A percentile compares a stretch with the other conserved stretches of the same genome.
phyloP scores from a whole-genome alignment of 2,329 filamentous ascomycete species.

The Verticillium nubilum region DNA sequence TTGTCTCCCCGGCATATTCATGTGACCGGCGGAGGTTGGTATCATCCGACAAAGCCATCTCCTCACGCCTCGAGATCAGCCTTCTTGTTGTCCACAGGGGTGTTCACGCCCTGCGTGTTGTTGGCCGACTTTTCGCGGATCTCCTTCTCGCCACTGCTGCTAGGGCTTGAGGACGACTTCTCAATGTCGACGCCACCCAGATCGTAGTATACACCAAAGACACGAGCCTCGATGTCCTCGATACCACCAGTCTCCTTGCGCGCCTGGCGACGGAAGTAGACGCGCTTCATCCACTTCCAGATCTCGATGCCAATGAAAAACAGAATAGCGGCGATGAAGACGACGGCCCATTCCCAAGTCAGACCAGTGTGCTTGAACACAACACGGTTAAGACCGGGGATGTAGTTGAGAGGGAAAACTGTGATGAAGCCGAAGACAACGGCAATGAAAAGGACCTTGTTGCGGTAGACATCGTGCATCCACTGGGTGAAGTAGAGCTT shows the following conservation, averaged over 20 bases:
- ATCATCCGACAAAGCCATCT: not conserved
- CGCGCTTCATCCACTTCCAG: slow-evolving; percentile 54
- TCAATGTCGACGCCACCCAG: slow-evolving; percentile 11
- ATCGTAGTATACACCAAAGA: slow-evolving; percentile 25
- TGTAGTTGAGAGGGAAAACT: slow-evolving; percentile 48
- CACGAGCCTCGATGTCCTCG: slow-evolving; percentile 23
- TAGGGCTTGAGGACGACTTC: slow-evolving; percentile 6
- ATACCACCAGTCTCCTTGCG: slow-evolving; percentile 13
- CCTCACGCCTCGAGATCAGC: not conserved
- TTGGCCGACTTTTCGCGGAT: slow-evolving; percentile 7
- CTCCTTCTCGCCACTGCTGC: slow-evolving; percentile 11
- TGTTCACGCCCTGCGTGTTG: not conserved
- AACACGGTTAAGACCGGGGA: slow-evolving; percentile 49
- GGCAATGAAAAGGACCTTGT: slow-evolving; percentile 64
- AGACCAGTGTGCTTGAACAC: slow-evolving; percentile 56
- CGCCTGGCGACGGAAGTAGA: slow-evolving; percentile 27
- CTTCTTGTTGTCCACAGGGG: slow-evolving; percentile 1
- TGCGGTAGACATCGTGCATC: slow-evolving; percentile 62
- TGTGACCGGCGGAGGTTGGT: not conserved
- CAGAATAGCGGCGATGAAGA: slow-evolving; percentile 46
- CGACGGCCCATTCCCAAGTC: slow-evolving; percentile 56
- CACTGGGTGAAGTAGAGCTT: slow-evolving; percentile 59
- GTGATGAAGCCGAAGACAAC: slow-evolving; percentile 40
- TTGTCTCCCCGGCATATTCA: not conserved
- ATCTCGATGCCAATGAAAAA: slow-evolving; percentile 53